A percentile compares a stretch with the other conserved stretches of the same genome.
These are phyloP conservation scores for Podospora conica DNA, from an alignment of 495 filamentous ascomycete species.

Conservation along the genomic window DNA sequence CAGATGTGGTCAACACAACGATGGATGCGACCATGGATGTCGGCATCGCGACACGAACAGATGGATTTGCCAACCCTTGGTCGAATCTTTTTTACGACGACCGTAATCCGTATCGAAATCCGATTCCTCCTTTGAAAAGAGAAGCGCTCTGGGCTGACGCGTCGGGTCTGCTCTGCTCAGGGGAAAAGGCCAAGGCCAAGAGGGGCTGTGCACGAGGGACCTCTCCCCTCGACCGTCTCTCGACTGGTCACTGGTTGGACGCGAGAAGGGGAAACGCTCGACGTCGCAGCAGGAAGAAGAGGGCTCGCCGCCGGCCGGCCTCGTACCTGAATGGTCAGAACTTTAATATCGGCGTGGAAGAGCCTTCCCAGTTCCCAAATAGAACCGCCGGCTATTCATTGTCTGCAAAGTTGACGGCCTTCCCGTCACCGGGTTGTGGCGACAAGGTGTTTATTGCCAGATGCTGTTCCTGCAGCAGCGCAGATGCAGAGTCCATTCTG, in stretches of 20 bases:
- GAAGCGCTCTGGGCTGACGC: not conserved
- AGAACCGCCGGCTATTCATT: not conserved
- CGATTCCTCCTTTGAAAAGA: not conserved
- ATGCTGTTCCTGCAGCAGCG: not conserved
- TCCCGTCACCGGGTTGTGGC: not conserved
- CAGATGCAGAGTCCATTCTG: too few species aligned
- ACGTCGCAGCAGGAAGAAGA: constrained; percentile 2
- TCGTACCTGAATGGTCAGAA: not conserved
- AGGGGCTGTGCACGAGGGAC: constrained; percentile 15
- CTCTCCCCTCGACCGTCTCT: too few species aligned
- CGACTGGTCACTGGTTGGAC: not conserved
- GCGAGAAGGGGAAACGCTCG: constrained; percentile 1
- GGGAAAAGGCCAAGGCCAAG: constrained; percentile 2
- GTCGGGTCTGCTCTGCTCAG: not conserved
- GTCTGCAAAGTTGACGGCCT: not conserved
- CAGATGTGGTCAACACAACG: not conserved
- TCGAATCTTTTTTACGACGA: not conserved
- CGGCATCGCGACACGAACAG: not conserved
- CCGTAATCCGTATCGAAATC: not conserved
- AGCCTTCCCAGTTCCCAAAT: not conserved
- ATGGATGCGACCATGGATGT: not conserved
- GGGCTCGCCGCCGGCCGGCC: not conserved
- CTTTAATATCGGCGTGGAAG: not conserved
- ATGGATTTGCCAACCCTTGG: not conserved
- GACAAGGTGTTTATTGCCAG: not conserved